Conservation (phyloP, 768 basidiomycete genomes). For the Leccinum subtestaceum region DNA sequence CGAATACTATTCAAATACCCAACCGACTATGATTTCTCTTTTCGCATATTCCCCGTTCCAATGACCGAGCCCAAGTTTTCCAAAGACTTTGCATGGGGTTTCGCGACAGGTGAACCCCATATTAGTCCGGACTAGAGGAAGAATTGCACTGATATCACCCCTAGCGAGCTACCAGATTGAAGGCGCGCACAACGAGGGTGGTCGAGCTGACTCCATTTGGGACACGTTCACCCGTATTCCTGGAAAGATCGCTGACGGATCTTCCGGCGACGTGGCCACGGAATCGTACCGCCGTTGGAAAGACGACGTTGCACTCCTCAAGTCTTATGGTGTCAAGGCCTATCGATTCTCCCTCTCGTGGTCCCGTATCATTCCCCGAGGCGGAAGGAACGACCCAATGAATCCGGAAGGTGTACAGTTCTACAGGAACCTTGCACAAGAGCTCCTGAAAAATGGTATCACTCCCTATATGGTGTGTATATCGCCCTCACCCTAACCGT, state of each 20-base stretch:
- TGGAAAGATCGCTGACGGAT: conserved; percentile 69
- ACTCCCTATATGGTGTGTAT: conserved; percentile 60
- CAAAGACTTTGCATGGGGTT: conserved; percentile 3
- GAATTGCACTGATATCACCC: background rate
- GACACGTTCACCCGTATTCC: conserved; percentile 70
- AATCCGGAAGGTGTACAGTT: conserved; percentile 69
- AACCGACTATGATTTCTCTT: background rate
- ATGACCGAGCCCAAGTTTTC: conserved; percentile 1
- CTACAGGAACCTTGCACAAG: conserved; percentile 73
- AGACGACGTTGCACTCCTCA: conserved; percentile 64
- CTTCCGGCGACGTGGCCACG: conserved; percentile 68
- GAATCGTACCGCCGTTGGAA: conserved; percentile 73
- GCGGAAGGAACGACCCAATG: conserved; percentile 69
- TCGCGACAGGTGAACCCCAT: conserved; percentile 1
- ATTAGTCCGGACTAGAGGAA: background rate
- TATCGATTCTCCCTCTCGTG: conserved; percentile 82
- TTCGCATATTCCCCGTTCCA: background rate
- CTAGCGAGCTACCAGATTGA: conserved; percentile 75
- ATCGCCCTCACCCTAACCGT: background rate
- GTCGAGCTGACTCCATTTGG: conserved; percentile 74
- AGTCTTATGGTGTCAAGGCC: conserved; percentile 62
- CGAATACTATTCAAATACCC: background rate
- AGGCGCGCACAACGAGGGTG: conserved; percentile 59
- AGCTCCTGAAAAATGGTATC: conserved; percentile 61
- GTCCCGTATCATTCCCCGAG: conserved; percentile 74